A percentile compares a stretch with the other conserved stretches of the same genome.
phyloP scores from a whole-genome alignment of 441 rosid genomes.

The Adansonia grandidieri region DNA sequence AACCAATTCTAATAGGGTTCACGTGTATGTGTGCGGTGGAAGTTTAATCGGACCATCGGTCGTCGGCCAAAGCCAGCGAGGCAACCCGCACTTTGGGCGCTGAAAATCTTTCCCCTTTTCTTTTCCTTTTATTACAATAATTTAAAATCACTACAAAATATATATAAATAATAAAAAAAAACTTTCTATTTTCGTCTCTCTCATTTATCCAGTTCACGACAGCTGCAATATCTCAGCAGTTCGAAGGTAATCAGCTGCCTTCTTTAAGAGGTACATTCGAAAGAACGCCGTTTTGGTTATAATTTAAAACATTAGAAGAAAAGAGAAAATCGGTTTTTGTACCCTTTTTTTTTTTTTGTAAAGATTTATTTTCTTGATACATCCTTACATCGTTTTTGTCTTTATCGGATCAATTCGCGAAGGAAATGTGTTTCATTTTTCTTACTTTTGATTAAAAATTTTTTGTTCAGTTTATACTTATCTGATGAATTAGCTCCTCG shows the following conservation, averaged over 20 bases:
- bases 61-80: constrained; percentile 25
- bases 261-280: constrained; percentile 18
- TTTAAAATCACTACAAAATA: neutral
- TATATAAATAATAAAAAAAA: neutral
- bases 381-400: neutral
- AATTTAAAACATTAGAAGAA: neutral
- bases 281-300: neutral
- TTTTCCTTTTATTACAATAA: neutral
- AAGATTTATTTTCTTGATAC: neutral
- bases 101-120: neutral
- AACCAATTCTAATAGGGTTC: constrained; percentile 23
- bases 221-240: constrained; percentile 27
- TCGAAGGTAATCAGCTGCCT: neutral
- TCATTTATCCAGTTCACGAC: constrained; percentile 46
- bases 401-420: constrained; percentile 17
- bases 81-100: constrained; percentile 22
- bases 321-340: neutral
- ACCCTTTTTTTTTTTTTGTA: neutral
- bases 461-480: neutral
- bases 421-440: constrained; percentile 9
- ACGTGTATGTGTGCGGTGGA: constrained; percentile 32
- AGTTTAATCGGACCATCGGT: constrained; percentile 29
- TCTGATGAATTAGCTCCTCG: neutral
- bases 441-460: neutral
- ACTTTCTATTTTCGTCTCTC: constrained; percentile 7